Evolutionary conservation across 805 yeast species (phyloP).

Genomic region (Cyberlindnera euphorbiiphila): DNA sequence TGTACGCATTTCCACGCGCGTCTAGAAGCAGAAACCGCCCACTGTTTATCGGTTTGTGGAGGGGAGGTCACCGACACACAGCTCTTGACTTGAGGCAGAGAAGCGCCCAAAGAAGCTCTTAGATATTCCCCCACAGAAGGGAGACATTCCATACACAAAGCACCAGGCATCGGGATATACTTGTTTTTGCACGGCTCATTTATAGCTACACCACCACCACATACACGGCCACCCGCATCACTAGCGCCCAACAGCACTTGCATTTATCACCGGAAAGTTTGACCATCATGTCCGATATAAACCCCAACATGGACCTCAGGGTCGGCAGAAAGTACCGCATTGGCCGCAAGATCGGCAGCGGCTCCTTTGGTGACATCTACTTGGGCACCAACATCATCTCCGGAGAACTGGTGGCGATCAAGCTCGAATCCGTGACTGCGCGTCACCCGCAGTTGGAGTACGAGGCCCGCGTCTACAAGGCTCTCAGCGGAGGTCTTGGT

Average conservation of each 20-base stretch:
- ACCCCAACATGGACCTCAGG: slow-evolving; percentile 57
- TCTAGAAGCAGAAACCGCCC: slow-evolving; percentile 2
- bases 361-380: slow-evolving; percentile 96
- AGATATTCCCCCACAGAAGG: too few relatives aligned
- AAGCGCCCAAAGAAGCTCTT: too few relatives aligned
- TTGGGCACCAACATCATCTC: slow-evolving; percentile 88
- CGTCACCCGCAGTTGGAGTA: slow-evolving; percentile 96
- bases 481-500: slow-evolving; percentile 94
- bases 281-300: slow-evolving; percentile 9
- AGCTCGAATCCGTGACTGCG: slow-evolving; percentile 82
- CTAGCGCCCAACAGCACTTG: background rate
- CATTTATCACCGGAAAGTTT: background rate
- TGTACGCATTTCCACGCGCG: background rate
- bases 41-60: slow-evolving; percentile 11
- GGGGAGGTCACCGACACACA: slow-evolving; percentile 1
- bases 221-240: background rate
- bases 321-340: slow-evolving; percentile 93
- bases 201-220: too few relatives aligned
- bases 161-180: too few relatives aligned
- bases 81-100: background rate
- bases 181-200: too few relatives aligned
- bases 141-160: too few relatives aligned
- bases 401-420: slow-evolving; percentile 97
- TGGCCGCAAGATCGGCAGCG: slow-evolving; percentile 94
- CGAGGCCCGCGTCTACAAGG: slow-evolving; percentile 93